A percentile compares a stretch with the other conserved stretches of the same genome.
phyloP scores from a whole-genome alignment of 257 asterid species.

The Gentiana dahurica region DNA sequence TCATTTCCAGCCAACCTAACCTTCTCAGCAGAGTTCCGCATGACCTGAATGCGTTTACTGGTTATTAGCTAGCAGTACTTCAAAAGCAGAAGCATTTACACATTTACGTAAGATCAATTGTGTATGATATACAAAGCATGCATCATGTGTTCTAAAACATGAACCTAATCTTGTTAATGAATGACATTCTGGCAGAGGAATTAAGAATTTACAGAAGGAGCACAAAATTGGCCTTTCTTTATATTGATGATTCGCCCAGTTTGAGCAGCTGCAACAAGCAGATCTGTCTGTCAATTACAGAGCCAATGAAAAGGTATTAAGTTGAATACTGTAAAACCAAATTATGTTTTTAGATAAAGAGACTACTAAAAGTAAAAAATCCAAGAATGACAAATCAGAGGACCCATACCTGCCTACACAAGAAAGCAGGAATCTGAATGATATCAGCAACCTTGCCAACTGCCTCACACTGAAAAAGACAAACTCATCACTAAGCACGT shows the following conservation, averaged over 20 bases:
- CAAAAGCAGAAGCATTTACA: neutral
- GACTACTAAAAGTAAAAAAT: neutral
- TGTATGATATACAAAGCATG: too few relatives aligned
- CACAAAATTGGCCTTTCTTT: conserved; percentile 95
- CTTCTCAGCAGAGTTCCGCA: conserved; percentile 90
- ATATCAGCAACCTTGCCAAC: conserved; percentile 94
- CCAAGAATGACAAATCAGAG: too few relatives aligned
- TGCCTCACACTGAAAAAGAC: conserved; percentile 70
- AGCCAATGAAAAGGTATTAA: conserved; percentile 9
- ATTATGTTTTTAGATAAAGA: neutral
- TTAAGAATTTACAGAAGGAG: conserved; percentile 49
- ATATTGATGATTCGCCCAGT: conserved; percentile 81
- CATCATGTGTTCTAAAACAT: neutral
- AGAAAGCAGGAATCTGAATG: conserved; percentile 97
- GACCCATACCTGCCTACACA: conserved; percentile 76
- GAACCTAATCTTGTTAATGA: neutral
- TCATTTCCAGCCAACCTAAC: conserved; percentile 89
- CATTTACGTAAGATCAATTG: neutral
- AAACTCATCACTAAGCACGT: too few relatives aligned
- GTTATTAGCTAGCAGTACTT: neutral
- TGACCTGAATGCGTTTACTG: conserved; percentile 44
- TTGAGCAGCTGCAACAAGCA: conserved; percentile 89
- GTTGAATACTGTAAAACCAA: neutral
- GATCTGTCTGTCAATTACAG: conserved; percentile 62
- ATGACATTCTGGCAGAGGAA: neutral